phyloP scores from a whole-genome alignment of 2,329 filamentous ascomycete genomes.

The Orbilia javanica region DNA sequence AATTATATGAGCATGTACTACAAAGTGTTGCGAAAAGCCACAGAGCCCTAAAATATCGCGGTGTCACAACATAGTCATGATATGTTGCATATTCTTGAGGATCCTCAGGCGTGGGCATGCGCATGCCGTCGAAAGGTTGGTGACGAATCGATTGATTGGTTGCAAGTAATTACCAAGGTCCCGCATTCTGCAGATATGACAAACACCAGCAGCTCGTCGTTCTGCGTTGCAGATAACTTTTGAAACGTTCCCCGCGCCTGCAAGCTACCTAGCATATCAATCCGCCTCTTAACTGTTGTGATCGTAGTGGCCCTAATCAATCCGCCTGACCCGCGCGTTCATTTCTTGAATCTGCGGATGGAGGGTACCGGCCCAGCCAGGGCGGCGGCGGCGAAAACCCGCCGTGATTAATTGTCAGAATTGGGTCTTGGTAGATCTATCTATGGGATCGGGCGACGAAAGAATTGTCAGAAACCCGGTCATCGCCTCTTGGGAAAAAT shows the following conservation, averaged over 20 bases:
- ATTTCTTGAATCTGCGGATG: constrained; percentile 11
- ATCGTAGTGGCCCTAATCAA: constrained; percentile 9
- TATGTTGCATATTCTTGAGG: neutral
- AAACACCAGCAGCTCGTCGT: constrained; percentile 16
- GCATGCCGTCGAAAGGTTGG: neutral
- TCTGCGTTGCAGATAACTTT: constrained; percentile 16
- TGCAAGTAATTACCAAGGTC: no score
- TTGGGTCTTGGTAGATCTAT: neutral
- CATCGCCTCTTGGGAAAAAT: constrained; percentile 41
- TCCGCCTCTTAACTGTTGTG: constrained; percentile 37
- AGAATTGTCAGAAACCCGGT: constrained; percentile 18
- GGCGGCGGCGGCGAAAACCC: neutral
- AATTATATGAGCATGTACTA: no score
- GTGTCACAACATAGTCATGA: constrained; percentile 34
- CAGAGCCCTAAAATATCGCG: constrained; percentile 10
- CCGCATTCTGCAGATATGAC: constrained; percentile 32
- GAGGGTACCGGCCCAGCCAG: constrained; percentile 26
- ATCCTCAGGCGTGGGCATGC: constrained; percentile 5
- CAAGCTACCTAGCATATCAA: no score
- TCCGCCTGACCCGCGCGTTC: constrained; percentile 2
- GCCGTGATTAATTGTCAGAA: constrained; percentile 15
- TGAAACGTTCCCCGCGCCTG: constrained; percentile 10
- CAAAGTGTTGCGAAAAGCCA: constrained; percentile 32
- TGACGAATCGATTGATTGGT: constrained; percentile 27
- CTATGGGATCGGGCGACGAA: constrained; percentile 26